Base-by-base conservation (phyloP, 768 basidiomycete genomes). In the Fomitopsis pulvina region DNA sequence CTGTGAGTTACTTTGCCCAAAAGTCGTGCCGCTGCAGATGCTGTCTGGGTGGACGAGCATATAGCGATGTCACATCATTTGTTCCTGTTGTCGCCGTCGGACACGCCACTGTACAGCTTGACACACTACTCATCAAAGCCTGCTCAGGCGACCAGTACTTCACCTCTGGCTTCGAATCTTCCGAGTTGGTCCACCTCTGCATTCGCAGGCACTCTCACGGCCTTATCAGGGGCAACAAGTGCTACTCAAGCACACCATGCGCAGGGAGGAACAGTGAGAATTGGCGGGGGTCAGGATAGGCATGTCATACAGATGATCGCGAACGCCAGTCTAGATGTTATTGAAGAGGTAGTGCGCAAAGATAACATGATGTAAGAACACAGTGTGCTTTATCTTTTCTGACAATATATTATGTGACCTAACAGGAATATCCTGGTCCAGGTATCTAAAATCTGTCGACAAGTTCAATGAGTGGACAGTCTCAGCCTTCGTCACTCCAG, bases 221-320 rank as follows among this genome's bases (percentile, higher is more conserved):
- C 90, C 20, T 66, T 92, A 48, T 92, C 89, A 18, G 90, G 90
- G 3, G 90, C 91, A 12, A 83, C 88, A 18, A 86, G 81, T 60
- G 78, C 85, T 21, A 78, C 78, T 4, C 85, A 89, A 59, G 60
- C 73, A 28, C 68, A 70, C 56, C 80, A 83, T 54, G 74, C 78
- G 18, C 73, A 78, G 38, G 79, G 83, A n/a, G 82, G 80, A 16
- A 73, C 72, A 10, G 78, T 78, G 28, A 73, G 79, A 57, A 80
- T 87, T 66, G 89, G 86, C 10, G 85, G 87, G 4, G 90, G 86
- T 12, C 86, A 86, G 68, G 87, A 91, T 62, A 75, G 89, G 47
- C 92, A 96, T 77, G 91, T 99, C 52, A 89, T 94, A 60, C 95
- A 98, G 73, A 96, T 99, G 90, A 92, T 98, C 62, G 95, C 94